A percentile compares a stretch with the other conserved stretches of the same genome.
Conservation (phyloP, 495 filamentous ascomycete genomes). For the Penicillium odoratum region DNA sequence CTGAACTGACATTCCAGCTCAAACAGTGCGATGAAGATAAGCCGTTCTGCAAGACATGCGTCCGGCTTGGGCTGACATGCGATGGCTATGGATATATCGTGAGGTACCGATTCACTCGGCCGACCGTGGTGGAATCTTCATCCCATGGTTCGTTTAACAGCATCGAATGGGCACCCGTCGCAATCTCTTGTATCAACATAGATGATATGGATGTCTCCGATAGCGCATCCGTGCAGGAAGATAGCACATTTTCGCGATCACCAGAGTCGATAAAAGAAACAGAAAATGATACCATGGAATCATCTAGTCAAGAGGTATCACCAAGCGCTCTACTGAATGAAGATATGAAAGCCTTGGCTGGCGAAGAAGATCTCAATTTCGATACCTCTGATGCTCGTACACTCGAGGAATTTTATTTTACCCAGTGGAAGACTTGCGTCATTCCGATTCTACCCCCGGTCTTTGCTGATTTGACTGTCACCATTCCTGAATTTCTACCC, state of each 20-base stretch:
- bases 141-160: not conserved
- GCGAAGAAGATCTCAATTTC: not conserved
- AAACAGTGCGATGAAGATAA: not conserved
- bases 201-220: not conserved
- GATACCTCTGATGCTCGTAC: not conserved
- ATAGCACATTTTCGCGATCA: not conserved
- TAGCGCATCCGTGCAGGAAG: not conserved
- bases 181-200: not conserved
- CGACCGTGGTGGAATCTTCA: not conserved
- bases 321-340: not conserved
- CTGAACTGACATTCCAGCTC: not conserved
- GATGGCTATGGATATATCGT: not conserved
- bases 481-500: not conserved
- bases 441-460: not conserved
- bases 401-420: not conserved
- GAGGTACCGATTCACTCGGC: not conserved
- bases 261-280: not conserved
- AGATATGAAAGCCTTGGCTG: not conserved
- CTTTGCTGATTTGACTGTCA: not conserved
- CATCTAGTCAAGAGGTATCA: not conserved
- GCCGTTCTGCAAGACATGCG: not conserved
- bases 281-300: not conserved
- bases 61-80: not conserved
- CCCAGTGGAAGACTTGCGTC: not conserved
- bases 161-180: not conserved